Evolutionary conservation across 1,284 basidiomycete species (phyloP), one percentile per base, ranked within the genome.

Genomic region (Flammula alnicola): DNA sequence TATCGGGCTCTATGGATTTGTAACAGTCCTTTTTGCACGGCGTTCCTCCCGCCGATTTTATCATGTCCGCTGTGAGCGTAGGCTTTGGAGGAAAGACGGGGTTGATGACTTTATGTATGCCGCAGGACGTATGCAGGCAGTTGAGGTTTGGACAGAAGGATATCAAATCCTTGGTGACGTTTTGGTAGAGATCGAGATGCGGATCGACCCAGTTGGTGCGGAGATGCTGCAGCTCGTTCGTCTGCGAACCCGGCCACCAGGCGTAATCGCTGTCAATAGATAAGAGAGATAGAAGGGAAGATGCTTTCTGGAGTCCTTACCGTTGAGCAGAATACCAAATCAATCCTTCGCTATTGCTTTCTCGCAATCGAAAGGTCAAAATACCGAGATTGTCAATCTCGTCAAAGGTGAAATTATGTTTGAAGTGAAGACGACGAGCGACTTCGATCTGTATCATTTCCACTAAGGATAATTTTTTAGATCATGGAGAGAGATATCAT

Each of bases 391-490:
- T 16, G 30, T 73, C 67, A 14, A 75, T 66, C 16, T 65, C 61
- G 4, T 51, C 32, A 2, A 60, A 49, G 2, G 56, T 56, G 5
- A 73, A 52, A 3, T 49, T 38, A n/a, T 64, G 42, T 1, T 38
- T 37, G 22, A 51, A 45, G 29, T 64, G 52, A 1, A 75, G 59
- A 3, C 67, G 59, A 9, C 64, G 62, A 8, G 66, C 57, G 4
- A 63, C 60, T 49, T 74, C 71, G 5, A 72, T 49, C 14, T 68
- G 64, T 12, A 77, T 69, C 8, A 68, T 55, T 46, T 71, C 70
- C 33, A 60, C 74, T 75, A 38, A 14, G 27, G 14, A 29, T 8
- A 33, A 36, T 23, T 25, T 17, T 11, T 12, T 25, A 29, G 11
- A 5, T 11, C 9, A 8, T 5, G 22, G 31, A 27, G n/a, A 29